A percentile compares a stretch with the other conserved stretches of the same genome.
Conservation (phyloP, 192 early-diverging fungal genomes). For the Kickxella alabastrina region DNA sequence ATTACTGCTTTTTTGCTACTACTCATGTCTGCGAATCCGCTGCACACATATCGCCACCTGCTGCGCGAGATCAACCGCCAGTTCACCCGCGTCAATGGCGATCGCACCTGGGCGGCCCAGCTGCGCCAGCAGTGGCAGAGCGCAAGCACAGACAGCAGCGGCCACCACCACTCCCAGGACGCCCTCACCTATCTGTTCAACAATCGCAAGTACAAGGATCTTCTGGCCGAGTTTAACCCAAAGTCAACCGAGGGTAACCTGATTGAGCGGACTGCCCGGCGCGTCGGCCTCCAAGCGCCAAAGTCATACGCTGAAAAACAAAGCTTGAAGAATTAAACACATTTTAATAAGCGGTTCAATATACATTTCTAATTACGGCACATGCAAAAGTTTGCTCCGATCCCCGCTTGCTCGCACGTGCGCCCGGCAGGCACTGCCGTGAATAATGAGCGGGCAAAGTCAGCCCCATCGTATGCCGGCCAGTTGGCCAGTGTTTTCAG, state of each 20-base stretch:
- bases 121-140: constrained; percentile 28
- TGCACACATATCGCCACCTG: constrained; percentile 35
- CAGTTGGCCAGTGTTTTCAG: constrained; percentile 30
- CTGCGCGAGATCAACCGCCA: constrained; percentile 44
- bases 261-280: constrained; percentile 29
- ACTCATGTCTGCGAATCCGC: neutral
- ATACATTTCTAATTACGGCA: neutral
- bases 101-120: constrained; percentile 31
- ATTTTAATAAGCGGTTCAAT: neutral
- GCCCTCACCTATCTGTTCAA: constrained; percentile 27
- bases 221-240: constrained; percentile 28
- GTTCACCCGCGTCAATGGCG: constrained; percentile 16
- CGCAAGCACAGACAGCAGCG: neutral
- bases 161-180: constrained; percentile 10
- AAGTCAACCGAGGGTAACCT: constrained; percentile 29
- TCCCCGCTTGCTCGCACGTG: constrained; percentile 4
- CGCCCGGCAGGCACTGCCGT: neutral
- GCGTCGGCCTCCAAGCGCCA: constrained; percentile 33
- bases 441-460: constrained; percentile 2
- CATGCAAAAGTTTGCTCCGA: constrained; percentile 4
- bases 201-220: constrained; percentile 27
- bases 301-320: constrained; percentile 12
- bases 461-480: neutral
- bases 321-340: neutral
- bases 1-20: neutral